A percentile compares a stretch with the other conserved stretches of the same genome.
Conservation (phyloP, 352 stramenopile species). For the Phytophthora kernoviae region DNA sequence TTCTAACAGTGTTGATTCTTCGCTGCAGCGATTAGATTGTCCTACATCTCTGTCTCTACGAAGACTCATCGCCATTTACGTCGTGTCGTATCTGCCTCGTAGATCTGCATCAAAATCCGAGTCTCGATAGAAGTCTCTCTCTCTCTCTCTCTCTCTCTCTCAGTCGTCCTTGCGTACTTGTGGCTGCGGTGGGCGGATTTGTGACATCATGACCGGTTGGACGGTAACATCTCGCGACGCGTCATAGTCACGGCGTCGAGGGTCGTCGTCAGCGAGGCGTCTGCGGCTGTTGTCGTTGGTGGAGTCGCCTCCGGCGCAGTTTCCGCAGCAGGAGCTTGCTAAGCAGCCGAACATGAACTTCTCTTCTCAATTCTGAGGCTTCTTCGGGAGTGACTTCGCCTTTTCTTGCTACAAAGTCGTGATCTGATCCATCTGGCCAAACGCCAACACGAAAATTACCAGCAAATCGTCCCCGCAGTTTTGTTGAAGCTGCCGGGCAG, state of each 20-base stretch:
- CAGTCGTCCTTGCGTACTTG: constrained; percentile 15
- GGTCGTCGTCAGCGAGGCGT: constrained; percentile 24
- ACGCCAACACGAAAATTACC: constrained; percentile 1
- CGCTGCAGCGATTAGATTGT: too few relatives aligned
- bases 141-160: constrained; percentile 1
- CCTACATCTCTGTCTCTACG: neutral
- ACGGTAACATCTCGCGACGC: constrained; percentile 30
- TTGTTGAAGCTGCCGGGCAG: constrained; percentile 11
- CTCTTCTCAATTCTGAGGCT: constrained; percentile 8
- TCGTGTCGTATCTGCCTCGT: neutral
- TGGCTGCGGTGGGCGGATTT: constrained; percentile 28
- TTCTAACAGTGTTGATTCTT: too few relatives aligned
- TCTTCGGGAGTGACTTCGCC: constrained; percentile 21
- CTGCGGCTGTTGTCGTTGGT: constrained; percentile 16
- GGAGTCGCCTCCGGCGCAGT: constrained; percentile 13
- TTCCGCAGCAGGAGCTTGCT: constrained; percentile 21
- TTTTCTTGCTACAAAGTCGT: neutral
- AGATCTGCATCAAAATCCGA: constrained; percentile 1
- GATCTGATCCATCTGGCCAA: constrained; percentile 19
- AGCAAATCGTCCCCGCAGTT: constrained; percentile 19
- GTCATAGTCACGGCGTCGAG: constrained; percentile 25
- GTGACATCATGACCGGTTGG: constrained; percentile 34
- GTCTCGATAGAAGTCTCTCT: neutral
- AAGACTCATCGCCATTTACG: neutral
- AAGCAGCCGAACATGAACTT: constrained; percentile 29